Evolutionary conservation across 768 basidiomycete genomes (phyloP), one percentile per base, ranked within the genome.

Genomic region (Pilatotrama ljubarskyi): DNA sequence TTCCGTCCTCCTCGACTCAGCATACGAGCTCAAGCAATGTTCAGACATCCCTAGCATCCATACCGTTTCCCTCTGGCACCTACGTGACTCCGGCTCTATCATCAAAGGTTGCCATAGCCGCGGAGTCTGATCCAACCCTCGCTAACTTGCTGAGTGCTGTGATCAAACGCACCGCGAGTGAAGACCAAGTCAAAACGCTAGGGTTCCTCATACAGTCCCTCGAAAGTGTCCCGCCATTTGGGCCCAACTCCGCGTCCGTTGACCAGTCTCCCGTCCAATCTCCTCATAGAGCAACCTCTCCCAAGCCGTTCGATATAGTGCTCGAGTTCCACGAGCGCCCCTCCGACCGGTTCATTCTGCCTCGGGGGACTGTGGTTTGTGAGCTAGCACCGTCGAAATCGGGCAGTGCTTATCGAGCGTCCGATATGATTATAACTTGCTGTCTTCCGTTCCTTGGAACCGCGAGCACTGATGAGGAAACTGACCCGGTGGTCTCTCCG

Each of bases 131-230:
- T 68, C 87, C 89, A 7, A 82, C 79, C n/a, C 77, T 92, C 24
- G 81, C 85, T 29, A 84, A 84, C 63, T 74, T 90, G 29, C 74
- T 91, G 13, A 84, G 86, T 38, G 73, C 86, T 29, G 88, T 85
- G 40, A 84, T 87, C 44, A 76, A 82, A 2, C 84, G 84, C 40
- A 76, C 74, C 42, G 90, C 88, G 8, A 83, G 78, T 41, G 72
- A 82, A 5, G 86, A 85, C 17, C 85, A 92, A 68, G 73, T 87
- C 24, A 82, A 87, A 71, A 83, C 83, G 5, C 82, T 91, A 22
- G 86, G 85, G 24, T 70, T 86, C n/a, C 78, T 90, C n/a, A 86
- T 92, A 40, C 86, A 87, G 61, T 85, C 88, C 22, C 68, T 91
- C 43, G 81, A 85, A 18, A 24, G 74, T 70, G 68, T 59, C 43